phyloP scores from a whole-genome alignment of 2,329 filamentous ascomycete genomes.

The Paecilomyces variotii region DNA sequence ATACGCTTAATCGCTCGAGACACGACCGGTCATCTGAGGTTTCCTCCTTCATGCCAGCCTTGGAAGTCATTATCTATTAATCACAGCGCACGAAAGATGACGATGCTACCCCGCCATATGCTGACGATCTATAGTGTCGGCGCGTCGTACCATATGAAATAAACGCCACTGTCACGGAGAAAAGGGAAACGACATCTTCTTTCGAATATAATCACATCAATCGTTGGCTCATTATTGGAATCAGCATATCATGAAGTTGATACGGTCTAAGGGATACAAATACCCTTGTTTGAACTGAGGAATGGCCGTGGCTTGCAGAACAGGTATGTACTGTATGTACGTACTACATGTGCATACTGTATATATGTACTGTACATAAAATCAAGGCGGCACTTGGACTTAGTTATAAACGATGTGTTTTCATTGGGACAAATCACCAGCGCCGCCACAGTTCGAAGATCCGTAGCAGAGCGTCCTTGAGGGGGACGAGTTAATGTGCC shows the following conservation, averaged over 20 bases:
- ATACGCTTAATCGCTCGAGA: slow-evolving; percentile 52
- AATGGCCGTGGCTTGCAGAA: neutral
- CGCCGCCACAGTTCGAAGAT: neutral
- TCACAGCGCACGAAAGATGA: neutral
- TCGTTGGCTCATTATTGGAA: neutral
- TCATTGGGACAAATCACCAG: neutral
- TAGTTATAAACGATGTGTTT: too few species aligned
- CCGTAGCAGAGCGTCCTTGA: neutral
- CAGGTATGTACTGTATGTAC: neutral
- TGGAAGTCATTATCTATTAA: neutral
- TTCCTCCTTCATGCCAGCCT: neutral
- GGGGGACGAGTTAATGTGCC: neutral
- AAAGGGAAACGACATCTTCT: neutral
- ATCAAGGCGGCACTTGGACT: neutral
- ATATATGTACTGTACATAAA: neutral
- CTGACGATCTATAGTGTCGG: neutral
- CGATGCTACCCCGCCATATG: neutral
- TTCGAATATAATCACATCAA: neutral
- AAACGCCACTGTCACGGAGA: neutral
- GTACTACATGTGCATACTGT: neutral
- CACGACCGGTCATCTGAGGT: neutral
- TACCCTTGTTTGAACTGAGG: neutral
- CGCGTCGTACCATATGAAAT: neutral
- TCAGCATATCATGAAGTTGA: neutral
- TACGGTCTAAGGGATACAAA: neutral